These are phyloP conservation scores for Volvariella volvacea DNA, from an alignment of 1,284 basidiomycete genomes.

Conservation along the genomic window DNA sequence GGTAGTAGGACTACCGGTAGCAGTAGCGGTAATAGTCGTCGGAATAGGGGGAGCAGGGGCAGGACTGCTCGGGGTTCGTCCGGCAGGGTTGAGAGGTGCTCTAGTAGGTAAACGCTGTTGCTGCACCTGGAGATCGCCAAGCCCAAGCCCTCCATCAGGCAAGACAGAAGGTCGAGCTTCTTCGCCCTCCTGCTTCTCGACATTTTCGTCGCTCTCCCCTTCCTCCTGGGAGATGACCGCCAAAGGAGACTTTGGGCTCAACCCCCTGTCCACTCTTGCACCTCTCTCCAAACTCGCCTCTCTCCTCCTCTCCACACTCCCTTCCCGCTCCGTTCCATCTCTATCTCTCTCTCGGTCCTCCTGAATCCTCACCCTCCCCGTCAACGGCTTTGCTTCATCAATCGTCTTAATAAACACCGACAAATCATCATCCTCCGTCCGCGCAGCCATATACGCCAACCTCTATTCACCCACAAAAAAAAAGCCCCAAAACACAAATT, in stretches of 20 bases:
- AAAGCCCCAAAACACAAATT: too few relatives aligned
- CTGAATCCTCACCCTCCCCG: conserved; percentile 24
- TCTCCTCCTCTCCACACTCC: background rate
- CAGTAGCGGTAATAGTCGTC: too few relatives aligned
- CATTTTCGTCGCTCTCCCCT: too few relatives aligned
- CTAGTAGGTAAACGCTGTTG: background rate
- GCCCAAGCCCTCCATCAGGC: background rate
- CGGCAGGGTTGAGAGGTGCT: background rate
- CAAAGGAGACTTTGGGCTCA: too few relatives aligned
- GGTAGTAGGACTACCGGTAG: too few relatives aligned
- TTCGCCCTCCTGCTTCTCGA: background rate
- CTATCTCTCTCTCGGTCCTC: too few relatives aligned
- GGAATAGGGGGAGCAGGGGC: too few relatives aligned
- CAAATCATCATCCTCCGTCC: conserved; percentile 68
- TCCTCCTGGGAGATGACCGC: too few relatives aligned
- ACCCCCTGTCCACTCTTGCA: background rate
- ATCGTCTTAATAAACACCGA: conserved; percentile 71
- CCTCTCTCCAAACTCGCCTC: conserved; percentile 1
- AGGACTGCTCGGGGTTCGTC: background rate
- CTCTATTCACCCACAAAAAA: conserved; percentile 24
- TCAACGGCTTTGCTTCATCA: conserved; percentile 57
- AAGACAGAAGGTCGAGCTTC: background rate
- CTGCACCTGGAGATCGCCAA: too few relatives aligned
- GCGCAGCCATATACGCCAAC: conserved; percentile 38
- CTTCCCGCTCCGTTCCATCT: conserved; percentile 5